Base-by-base conservation (phyloP, 2,329 filamentous ascomycete genomes). In the Verticillium dahliae region DNA sequence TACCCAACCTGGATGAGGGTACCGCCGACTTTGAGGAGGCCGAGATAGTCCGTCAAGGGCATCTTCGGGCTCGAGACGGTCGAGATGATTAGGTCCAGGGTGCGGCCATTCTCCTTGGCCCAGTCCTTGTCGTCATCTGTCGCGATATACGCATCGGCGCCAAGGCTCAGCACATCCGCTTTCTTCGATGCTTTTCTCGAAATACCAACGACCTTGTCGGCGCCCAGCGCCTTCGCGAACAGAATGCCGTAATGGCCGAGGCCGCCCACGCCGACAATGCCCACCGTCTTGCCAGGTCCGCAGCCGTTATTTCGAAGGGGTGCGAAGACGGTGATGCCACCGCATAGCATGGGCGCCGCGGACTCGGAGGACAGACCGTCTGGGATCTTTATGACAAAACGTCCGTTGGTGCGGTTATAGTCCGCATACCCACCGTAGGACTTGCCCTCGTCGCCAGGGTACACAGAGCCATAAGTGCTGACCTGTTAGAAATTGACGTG, bases 181-280 rank as follows among this genome's bases (percentile, higher is more conserved):
- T 75, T 76, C 76, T 88, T 88, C 57, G 69, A 71, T 2, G 72
- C 73, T n/a, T 74, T 79, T 35, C 85, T 78, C 9, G 83, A 86
- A 68, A 87, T 87, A 2, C 80, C 85, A 2, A 86, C 79, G 6
- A 88, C 82, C 56, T 80, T 78, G 56, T 88, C 83, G 13, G 82
- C 84, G 6, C 83, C 85, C 5, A 91, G 72, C 1, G 88, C 88
- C 72, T 85, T 87, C 1, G 89, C 88, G 66, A 86, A 90, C 33
- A 89, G 73, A 5, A 91, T 74, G 1, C 85, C 89, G 66, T 90
- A 86, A 73, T 91, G 88, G 0, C 88, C 88, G 1, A 90, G 72
- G 1, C 88, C 88, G 4, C 88, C 88, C 10, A 91, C 77, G 1
- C 88, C 88, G 11, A 90, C 77, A 62, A 91, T 83, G 0, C 85